A percentile compares a stretch with the other conserved stretches of the same genome.
Evolutionary conservation across 139 green algal species (phyloP).

Genomic region (Microglena sp.): DNA sequence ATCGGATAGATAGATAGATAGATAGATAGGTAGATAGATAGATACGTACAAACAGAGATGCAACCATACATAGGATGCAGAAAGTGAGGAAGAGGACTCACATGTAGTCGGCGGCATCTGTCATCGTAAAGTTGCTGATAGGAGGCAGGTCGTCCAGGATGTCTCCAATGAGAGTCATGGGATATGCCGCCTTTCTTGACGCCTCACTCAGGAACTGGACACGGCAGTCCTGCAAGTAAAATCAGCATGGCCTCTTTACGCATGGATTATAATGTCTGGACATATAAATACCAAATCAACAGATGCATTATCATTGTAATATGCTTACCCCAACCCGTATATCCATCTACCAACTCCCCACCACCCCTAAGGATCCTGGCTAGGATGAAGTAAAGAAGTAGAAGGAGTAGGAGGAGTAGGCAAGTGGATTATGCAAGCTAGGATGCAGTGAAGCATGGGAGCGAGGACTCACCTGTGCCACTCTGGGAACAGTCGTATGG

Average conservation of each 20-base stretch:
- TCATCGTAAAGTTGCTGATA: constrained; percentile 38
- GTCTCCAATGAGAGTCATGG: constrained; percentile 44
- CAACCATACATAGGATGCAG: constrained; percentile 3
- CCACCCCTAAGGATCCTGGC: too few relatives aligned
- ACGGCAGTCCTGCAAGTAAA: constrained; percentile 14
- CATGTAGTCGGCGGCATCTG: constrained; percentile 20
- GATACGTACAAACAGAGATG: background rate
- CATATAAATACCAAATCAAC: background rate
- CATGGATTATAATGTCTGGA: background rate
- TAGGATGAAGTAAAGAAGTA: too few relatives aligned
- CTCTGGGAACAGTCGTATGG: constrained; percentile 1
- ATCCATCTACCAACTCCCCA: too few relatives aligned
- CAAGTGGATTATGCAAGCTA: too few relatives aligned
- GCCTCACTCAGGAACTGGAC: constrained; percentile 27
- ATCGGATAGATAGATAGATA: too few relatives aligned
- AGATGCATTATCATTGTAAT: background rate
- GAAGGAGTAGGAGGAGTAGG: too few relatives aligned
- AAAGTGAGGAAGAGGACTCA: constrained; percentile 4
- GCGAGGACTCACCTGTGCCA: constrained; percentile 13
- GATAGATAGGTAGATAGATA: too few relatives aligned
- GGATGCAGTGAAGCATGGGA: too few relatives aligned
- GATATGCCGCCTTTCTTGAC: constrained; percentile 11
- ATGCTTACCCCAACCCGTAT: too few relatives aligned
- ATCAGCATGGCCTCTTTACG: background rate
- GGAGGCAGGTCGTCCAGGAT: constrained; percentile 48